Base-by-base conservation (phyloP, 441 rosid species). In the Populus hybrid region DNA sequence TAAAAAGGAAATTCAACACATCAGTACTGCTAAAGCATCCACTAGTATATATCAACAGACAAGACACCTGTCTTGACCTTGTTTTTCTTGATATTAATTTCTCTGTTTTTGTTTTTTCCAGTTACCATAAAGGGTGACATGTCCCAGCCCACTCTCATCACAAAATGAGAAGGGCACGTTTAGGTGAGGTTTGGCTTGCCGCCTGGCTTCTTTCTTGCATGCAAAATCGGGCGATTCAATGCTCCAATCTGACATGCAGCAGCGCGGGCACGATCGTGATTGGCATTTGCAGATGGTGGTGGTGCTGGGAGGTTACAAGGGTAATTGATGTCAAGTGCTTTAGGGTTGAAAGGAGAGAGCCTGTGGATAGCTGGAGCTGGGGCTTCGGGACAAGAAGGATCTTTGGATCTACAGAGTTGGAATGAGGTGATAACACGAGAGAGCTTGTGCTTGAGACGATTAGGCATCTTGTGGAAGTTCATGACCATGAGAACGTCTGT, bases 341-440 rank as follows among this genome's bases (percentile, higher is more conserved):
- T 85, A 16, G 81, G 82, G 30, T 79, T 82, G 67, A 80, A 42
- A 6, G 82, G 79, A 46, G 88, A 85, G 7, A 79, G 18, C 21
- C 75, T n/a, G 73, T 73, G 46, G 23, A 65, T 78, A 5, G 80
- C 73, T 4, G 74, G 78, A 0, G 24, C 23, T 11, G 88, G 83
- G 34, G 70, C 61, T 64, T 76, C 69, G 1, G 72, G 65, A 1
- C 42, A 82, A 8, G 65, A 53, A 34, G 42, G 24, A 23, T 59
- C 61, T 36, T 77, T 82, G 5, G 85, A 77, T 63, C 91, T 83
- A 67, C 91, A 88, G 69, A 87, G 46, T 35, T 83, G 88, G 34
- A 88, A 80, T 12, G 84, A 73, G 75, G 82, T 75, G 7, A 88
- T 67, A 18, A 78, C 81, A 16, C 84, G 80, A 71, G 84, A 84